Evolutionary conservation across 371 early-diverging fungal species (phyloP).

Genomic region (Batrachochytrium dendrobatidis): DNA sequence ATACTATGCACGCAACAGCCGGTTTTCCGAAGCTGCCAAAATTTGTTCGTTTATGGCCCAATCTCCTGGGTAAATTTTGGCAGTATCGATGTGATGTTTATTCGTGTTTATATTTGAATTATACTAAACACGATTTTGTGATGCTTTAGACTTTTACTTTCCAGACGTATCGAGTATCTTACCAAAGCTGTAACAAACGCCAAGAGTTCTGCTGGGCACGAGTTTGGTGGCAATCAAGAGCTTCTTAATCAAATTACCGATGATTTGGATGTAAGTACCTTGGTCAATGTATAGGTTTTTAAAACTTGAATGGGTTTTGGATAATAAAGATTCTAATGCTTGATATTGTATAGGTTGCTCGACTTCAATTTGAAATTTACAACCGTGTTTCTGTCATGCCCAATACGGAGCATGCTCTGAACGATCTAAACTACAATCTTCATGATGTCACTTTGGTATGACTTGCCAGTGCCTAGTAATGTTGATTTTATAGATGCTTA

Average conservation of each 20-base stretch:
- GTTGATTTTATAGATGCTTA: not conserved
- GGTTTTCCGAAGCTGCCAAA: conserved; percentile 58
- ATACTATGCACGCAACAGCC: conserved; percentile 56
- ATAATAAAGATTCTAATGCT: not conserved
- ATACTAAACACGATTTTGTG: no score
- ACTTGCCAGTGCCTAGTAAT: not conserved
- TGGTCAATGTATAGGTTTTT: no score
- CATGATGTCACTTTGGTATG: conserved; percentile 28
- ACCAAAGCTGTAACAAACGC: conserved; percentile 66
- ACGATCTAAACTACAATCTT: conserved; percentile 18
- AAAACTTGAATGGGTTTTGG: not conserved
- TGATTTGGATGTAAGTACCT: conserved; percentile 33
- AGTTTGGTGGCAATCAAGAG: conserved; percentile 13
- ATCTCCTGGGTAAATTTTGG: not conserved
- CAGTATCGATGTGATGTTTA: not conserved
- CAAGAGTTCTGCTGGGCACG: conserved; percentile 41
- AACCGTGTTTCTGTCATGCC: conserved; percentile 22
- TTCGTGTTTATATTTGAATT: no score
- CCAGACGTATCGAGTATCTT: conserved; percentile 57
- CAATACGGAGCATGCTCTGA: conserved; percentile 25
- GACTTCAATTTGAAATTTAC: conserved; percentile 47
- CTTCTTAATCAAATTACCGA: conserved; percentile 51
- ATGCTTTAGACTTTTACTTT: conserved; percentile 36
- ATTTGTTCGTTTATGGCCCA: conserved; percentile 31
- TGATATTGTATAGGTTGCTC: conserved; percentile 37